Conservation (phyloP, 1,139 yeast genomes). For the Blastobotrys elegans region DNA sequence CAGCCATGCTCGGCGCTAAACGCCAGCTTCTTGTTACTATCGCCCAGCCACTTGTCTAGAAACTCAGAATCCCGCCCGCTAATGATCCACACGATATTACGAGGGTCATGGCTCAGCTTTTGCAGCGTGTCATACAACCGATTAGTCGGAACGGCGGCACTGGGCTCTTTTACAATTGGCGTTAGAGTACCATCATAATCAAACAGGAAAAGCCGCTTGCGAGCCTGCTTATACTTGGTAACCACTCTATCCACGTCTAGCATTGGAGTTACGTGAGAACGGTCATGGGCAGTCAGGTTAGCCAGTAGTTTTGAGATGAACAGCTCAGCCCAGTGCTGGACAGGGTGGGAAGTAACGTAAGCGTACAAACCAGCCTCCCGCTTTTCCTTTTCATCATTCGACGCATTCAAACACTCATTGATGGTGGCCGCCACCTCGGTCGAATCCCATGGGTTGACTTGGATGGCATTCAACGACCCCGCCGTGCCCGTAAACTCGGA, state of each 20-base stretch:
- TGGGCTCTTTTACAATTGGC: conserved; percentile 93
- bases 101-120: conserved; percentile 64
- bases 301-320: conserved; percentile 53
- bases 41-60: conserved; percentile 83
- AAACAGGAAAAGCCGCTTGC: conserved; percentile 74
- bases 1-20: conserved; percentile 98
- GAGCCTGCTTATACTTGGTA: conserved; percentile 51
- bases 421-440: conserved; percentile 88
- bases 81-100: conserved; percentile 88
- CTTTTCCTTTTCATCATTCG: conserved; percentile 19
- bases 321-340: conserved; percentile 74
- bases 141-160: conserved; percentile 94
- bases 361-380: conserved; percentile 51
- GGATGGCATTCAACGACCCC: conserved; percentile 66
- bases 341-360: conserved; percentile 64
- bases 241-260: conserved; percentile 61
- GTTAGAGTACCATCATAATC: conserved; percentile 98
- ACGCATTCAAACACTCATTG: conserved; percentile 49
- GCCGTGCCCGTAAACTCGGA: conserved; percentile 95
- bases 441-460: conserved; percentile 96
- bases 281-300: conserved; percentile 43
- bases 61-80: conserved; percentile 94
- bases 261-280: conserved; percentile 70
- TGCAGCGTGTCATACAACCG: conserved; percentile 58
- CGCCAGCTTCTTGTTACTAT: conserved; percentile 55